These are phyloP conservation scores for Paramecium sexaurelia DNA, from an alignment of 73 alveolate genomes.

Conservation along the genomic window DNA sequence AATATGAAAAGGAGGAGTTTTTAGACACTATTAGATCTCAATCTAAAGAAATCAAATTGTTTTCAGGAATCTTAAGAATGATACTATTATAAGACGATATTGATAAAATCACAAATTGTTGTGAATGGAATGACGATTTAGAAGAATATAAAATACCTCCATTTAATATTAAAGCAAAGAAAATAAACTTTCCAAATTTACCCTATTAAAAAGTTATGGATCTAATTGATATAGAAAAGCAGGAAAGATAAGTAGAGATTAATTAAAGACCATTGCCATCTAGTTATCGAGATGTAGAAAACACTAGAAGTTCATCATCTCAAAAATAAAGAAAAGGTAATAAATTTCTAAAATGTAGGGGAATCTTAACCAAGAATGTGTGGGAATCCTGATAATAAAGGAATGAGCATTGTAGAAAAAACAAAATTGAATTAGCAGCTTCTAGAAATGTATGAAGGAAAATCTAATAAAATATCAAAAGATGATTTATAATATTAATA, in stretches of 20 bases:
- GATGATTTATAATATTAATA: background rate
- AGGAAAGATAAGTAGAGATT: background rate
- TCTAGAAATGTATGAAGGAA: background rate
- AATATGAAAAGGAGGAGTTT: slow-evolving; percentile 70
- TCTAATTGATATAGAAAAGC: background rate
- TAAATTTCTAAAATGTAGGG: background rate
- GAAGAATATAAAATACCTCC: slow-evolving; percentile 70
- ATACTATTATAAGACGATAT: slow-evolving; percentile 61
- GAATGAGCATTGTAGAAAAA: background rate
- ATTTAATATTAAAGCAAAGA: slow-evolving; percentile 59
- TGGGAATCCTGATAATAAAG: background rate
- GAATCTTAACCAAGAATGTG: background rate
- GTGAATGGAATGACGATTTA: slow-evolving; percentile 67
- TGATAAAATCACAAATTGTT: slow-evolving; percentile 35
- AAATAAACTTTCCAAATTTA: slow-evolving; percentile 61
- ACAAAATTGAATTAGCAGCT: background rate
- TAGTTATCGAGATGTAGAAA: background rate
- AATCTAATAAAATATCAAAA: background rate
- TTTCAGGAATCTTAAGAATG: slow-evolving; percentile 43
- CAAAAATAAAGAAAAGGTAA: background rate
- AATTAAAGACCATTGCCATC: background rate
- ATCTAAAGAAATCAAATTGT: slow-evolving; percentile 63
- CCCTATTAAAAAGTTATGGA: slow-evolving; percentile 56
- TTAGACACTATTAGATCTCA: slow-evolving; percentile 65
- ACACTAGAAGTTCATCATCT: background rate